Percentiles rank a stretch among this genome's conserved stretches.
Evolutionary conservation across 306 rosid genomes (phyloP).

Genomic region (Castanopsis chinensis): DNA sequence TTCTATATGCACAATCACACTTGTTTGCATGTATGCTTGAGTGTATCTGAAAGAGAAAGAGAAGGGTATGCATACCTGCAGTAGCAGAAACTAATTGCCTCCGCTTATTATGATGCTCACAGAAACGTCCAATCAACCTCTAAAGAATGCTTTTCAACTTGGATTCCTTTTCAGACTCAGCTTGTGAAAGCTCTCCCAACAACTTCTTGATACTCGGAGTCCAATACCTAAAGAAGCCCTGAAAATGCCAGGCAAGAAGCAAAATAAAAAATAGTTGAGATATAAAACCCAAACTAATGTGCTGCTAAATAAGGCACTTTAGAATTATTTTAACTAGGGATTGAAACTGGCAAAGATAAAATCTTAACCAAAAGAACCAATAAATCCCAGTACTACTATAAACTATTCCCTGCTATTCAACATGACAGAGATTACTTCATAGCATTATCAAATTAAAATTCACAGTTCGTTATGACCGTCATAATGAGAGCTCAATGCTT

Average conservation of each 20-base stretch:
- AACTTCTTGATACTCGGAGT: slow-evolving; percentile 67
- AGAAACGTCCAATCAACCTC: slow-evolving; percentile 70
- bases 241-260: slow-evolving; percentile 35
- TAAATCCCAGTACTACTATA: neutral
- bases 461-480: neutral
- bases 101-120: slow-evolving; percentile 77
- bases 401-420: neutral
- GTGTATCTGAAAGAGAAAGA: neutral
- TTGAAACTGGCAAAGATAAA: neutral
- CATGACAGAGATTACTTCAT: neutral
- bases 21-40: neutral
- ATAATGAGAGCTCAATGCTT: neutral
- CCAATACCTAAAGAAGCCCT: slow-evolving; percentile 95
- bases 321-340: neutral
- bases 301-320: neutral
- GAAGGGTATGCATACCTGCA: slow-evolving; percentile 55
- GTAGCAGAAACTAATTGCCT: slow-evolving; percentile 76
- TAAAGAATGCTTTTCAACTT: slow-evolving; percentile 70
- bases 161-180: slow-evolving; percentile 75
- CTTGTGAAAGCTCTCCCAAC: slow-evolving; percentile 65
- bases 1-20: neutral
- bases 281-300: neutral
- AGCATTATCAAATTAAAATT: neutral
- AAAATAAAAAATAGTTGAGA: slow-evolving; percentile 3
- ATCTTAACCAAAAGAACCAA: neutral